These are phyloP conservation scores for Tillandsia leiboldiana DNA, from an alignment of 176 grass and related monocot species.

Conservation along the genomic window DNA sequence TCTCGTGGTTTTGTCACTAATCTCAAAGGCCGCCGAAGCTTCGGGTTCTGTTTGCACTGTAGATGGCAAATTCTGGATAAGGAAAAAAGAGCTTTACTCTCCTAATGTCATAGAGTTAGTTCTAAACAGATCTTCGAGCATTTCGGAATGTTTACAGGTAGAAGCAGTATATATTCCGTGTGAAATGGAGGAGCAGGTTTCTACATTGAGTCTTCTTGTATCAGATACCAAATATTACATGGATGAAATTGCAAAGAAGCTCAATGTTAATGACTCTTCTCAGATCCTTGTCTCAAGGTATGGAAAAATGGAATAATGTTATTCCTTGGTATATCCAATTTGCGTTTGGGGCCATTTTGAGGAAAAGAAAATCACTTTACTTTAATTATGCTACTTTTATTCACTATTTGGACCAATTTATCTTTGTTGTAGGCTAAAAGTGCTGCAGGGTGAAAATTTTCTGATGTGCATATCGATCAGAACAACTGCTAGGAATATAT, in stretches of 20 bases:
- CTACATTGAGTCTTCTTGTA: constrained; percentile 39
- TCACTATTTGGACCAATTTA: no score
- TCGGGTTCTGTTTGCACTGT: constrained; percentile 36
- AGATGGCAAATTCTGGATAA: constrained; percentile 50
- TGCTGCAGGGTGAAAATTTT: no score
- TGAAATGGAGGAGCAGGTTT: constrained; percentile 43
- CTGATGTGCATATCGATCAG: no score
- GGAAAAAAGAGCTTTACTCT: constrained; percentile 42
- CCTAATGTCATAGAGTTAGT: constrained; percentile 35
- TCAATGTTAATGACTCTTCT: constrained; percentile 54
- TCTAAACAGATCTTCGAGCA: constrained; percentile 28
- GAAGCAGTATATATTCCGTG: constrained; percentile 52
- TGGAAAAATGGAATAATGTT: constrained; percentile 8
- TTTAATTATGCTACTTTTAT: no score
- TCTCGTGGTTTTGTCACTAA: constrained; percentile 46
- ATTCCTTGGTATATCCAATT: no score
- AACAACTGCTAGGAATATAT: no score
- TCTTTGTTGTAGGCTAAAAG: no score
- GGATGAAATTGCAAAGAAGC: constrained; percentile 53
- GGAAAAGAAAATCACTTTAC: no score
- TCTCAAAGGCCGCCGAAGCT: constrained; percentile 58
- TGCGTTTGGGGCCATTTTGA: no score
- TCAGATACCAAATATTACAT: constrained; percentile 60
- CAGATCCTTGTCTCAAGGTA: constrained; percentile 70
- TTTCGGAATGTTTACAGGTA: constrained; percentile 30